Evolutionary conservation across 2,329 filamentous ascomycete species (phyloP), one percentile per base, ranked within the genome.

Genomic region (Botryotinia calthae): DNA sequence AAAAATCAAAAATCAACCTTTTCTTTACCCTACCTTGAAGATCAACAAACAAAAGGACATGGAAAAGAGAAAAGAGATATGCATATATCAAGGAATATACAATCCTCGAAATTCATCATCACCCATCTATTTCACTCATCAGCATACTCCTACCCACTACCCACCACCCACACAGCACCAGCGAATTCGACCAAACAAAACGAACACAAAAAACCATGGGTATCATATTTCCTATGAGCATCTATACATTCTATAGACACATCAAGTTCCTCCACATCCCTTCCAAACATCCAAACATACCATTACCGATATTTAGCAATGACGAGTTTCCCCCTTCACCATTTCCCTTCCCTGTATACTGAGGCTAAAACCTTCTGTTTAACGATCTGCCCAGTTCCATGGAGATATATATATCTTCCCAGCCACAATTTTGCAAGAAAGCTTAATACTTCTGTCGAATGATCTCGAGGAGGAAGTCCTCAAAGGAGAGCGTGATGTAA

Each of bases 401-500:
- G 48, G 25, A n/a, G 18, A 4, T 46, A 46, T 31, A 46, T 31
- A 2, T 22, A 46, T 22, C 5, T 28, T 28, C 42, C 16, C 9
- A 12, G 40, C 40, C n/a, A 64, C 25, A 31, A 20, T 12, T 20
- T 28, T 40, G 22, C 22, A 42, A 42, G 22, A 40, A 25, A 37
- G 10, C 9, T 66, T 66, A 66, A 25, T 76, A 80, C 75, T 73
- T 78, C 64, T 80, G 79, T 56, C 76, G 77, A 58, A 80, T 77
- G 56, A 80, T 80, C 61, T 80, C 79, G 1, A 77, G 76, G 48
- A 80, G 73, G 71, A 80, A 80, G 69, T 80, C 79, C 77, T 80
- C 79, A 63, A 95, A 95, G 81, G 91, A 93, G 71, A 95, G 83
- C 6, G 91, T 95, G 78, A 95, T 93, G 82, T 95, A 98, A 2